Evolutionary conservation across 768 basidiomycete species (phyloP), one percentile per base, ranked within the genome.

Genomic region (Terana coerulea): DNA sequence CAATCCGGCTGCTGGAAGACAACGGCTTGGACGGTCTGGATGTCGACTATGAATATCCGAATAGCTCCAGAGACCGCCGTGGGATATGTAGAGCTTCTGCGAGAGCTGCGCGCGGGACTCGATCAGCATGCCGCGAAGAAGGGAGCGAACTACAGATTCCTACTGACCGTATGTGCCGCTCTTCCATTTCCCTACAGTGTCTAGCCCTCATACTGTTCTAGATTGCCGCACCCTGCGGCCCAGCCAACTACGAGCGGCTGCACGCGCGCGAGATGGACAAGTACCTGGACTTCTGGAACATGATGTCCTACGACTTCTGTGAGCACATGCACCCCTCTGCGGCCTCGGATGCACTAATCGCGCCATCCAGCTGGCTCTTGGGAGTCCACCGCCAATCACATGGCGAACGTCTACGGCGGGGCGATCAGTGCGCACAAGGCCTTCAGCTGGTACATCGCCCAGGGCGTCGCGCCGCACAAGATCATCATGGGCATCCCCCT

Each of bases 251-350:
- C 69, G 72, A 83, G 65, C 89, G 86, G 58, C 74, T 98, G 6
- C 76, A 83, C 53, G 75, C 93, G 40, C 70, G 67, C 21, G 90
- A 90, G 54, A 98, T 99, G 95, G 86, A 94, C 64, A 75, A 75
- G 53, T 84, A 78, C 52, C 82, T 99, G 21, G 89, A 92, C 62
- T 94, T 98, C 66, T 98, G 94, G 95, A 98, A 99, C 65, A 70
- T 99, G 67, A 99, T 99, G 97, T 84, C 87, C 1, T 91, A 92
- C 58, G 90, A 91, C 64, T 91, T 86, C 60, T 79, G 87, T 86
- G 57, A 49, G 77, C 68, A 25, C 41, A 19, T 12, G 4, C 17
- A 47, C 21, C 42, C 51, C 9, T 21, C 39, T 41, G 24, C 43
- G 2, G 21, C 9, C 25, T 19, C 33, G 48, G 55, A 24, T 54